These are phyloP conservation scores for Gynochthodes officinalis DNA, from an alignment of 257 asterid species.

Conservation along the genomic window DNA sequence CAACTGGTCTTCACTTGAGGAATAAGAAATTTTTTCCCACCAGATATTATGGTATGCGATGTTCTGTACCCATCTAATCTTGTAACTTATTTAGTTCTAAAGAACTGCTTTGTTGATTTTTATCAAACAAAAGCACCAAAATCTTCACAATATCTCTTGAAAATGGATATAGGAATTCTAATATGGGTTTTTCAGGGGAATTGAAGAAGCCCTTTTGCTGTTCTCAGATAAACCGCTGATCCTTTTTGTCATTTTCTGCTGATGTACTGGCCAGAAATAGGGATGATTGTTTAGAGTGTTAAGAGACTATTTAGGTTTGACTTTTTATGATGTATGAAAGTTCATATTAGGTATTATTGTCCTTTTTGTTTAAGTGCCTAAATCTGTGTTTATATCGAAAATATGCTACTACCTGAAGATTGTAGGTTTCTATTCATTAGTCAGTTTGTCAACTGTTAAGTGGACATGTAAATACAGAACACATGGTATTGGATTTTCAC, in stretches of 20 bases:
- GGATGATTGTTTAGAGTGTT: neutral
- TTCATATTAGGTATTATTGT: neutral
- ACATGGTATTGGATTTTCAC: neutral
- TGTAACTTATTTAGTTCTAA: neutral
- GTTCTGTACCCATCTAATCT: neutral
- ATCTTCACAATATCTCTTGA: neutral
- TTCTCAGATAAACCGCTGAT: neutral
- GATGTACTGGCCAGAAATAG: neutral
- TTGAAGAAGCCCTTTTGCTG: neutral
- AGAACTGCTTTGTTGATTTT: neutral
- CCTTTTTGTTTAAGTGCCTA: neutral
- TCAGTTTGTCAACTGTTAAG: neutral
- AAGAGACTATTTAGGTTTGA: neutral
- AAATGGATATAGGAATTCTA: neutral
- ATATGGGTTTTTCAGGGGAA: neutral
- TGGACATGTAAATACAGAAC: neutral
- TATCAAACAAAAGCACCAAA: neutral
- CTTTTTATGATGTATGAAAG: neutral
- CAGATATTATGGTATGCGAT: neutral
- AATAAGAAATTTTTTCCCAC: slow-evolving; percentile 1
- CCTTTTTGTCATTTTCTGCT: neutral
- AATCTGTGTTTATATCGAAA: neutral
- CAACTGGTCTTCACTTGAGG: slow-evolving; percentile 10
- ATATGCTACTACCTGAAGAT: neutral
- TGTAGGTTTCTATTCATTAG: neutral